A percentile compares a stretch with the other conserved stretches of the same genome.
These are phyloP conservation scores for Candida sithepensis DNA, from an alignment of 805 yeast genomes.

Conservation along the genomic window DNA sequence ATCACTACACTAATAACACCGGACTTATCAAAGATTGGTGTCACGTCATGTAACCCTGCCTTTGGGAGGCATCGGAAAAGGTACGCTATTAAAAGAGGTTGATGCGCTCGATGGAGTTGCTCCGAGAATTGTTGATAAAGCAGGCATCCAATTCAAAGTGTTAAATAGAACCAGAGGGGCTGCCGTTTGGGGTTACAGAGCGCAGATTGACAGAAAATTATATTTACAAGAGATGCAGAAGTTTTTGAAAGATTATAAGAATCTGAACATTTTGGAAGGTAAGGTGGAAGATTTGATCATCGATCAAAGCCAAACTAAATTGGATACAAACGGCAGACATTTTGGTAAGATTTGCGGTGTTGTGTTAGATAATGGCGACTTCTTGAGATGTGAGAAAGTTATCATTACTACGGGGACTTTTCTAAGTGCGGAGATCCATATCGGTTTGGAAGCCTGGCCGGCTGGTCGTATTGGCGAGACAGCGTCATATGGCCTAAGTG, in stretches of 20 bases:
- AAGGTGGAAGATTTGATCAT: constrained; percentile 83
- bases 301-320: constrained; percentile 31
- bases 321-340: constrained; percentile 35
- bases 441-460: constrained; percentile 76
- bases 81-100: constrained; percentile 84
- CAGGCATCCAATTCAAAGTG: constrained; percentile 89
- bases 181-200: constrained; percentile 98
- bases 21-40: constrained; percentile 69
- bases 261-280: constrained; percentile 61
- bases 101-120: constrained; percentile 97
- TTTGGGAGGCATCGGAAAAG: constrained; percentile 98
- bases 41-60: constrained; percentile 95
- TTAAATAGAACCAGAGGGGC: constrained; percentile 86
- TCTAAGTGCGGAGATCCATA: constrained; percentile 89
- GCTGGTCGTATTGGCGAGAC: constrained; percentile 93
- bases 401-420: constrained; percentile 96
- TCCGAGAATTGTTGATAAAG: constrained; percentile 79
- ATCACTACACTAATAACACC: constrained; percentile 76
- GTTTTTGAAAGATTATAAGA: constrained; percentile 50
- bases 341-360: constrained; percentile 63
- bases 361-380: constrained; percentile 60
- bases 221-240: constrained; percentile 79
- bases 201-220: constrained; percentile 86
- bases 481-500: constrained; percentile 85
- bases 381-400: constrained; percentile 61